These are phyloP conservation scores for Podospora australis DNA, from an alignment of 495 filamentous ascomycete genomes.

Conservation along the genomic window DNA sequence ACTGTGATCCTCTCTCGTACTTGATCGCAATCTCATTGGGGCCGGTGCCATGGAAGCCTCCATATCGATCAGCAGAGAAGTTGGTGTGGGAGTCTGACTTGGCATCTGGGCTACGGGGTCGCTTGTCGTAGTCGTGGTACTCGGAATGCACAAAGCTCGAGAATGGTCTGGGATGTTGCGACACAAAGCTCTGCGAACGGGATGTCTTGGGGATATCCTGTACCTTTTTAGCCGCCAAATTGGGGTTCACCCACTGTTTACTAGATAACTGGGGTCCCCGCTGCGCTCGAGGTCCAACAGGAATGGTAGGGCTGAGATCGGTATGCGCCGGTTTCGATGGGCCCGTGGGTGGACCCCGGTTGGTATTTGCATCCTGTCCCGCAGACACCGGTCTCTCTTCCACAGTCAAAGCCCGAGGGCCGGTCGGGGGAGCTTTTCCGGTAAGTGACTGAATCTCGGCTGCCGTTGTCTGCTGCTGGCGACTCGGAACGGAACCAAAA, in stretches of 20 bases:
- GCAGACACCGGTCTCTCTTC: slow-evolving; percentile 40
- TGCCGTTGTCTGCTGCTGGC: slow-evolving; percentile 31
- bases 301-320: slow-evolving; percentile 49
- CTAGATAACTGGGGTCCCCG: slow-evolving; percentile 34
- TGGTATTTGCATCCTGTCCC: slow-evolving; percentile 22
- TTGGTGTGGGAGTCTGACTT: slow-evolving; percentile 29
- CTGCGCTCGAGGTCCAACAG: slow-evolving; percentile 52
- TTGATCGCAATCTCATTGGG: slow-evolving; percentile 28
- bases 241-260: slow-evolving; percentile 59
- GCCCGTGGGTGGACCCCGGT: slow-evolving; percentile 36
- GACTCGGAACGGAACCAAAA: slow-evolving; percentile 60
- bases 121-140: slow-evolving; percentile 33
- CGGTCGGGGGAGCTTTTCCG: slow-evolving; percentile 45
- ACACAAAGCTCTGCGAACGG: slow-evolving; percentile 37
- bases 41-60: slow-evolving; percentile 27
- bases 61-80: slow-evolving; percentile 27
- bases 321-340: slow-evolving; percentile 44
- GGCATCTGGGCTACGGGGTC: slow-evolving; percentile 42
- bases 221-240: slow-evolving; percentile 34
- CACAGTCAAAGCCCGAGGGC: slow-evolving; percentile 38
- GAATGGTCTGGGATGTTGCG: slow-evolving; percentile 35
- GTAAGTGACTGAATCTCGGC: slow-evolving; percentile 35
- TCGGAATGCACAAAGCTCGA: slow-evolving; percentile 30
- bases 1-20: slow-evolving; percentile 32
- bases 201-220: slow-evolving; percentile 40